phyloP scores from a whole-genome alignment of 2,329 filamentous ascomycete genomes.

The Botrytis cinerea region DNA sequence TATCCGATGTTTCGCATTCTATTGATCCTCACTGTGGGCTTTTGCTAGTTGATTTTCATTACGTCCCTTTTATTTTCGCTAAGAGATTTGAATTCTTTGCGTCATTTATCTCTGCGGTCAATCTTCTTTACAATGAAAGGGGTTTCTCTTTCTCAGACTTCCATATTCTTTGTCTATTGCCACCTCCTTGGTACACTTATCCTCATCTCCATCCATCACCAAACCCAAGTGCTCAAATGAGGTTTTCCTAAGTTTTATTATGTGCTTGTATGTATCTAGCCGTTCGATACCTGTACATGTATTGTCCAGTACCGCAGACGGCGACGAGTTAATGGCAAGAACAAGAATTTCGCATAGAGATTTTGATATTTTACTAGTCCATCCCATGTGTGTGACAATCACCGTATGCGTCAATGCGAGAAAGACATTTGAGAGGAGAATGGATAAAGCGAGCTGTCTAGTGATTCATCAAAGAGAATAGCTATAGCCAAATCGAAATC shows the following conservation, averaged over 20 bases:
- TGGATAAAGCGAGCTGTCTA: background rate
- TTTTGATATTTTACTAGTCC: background rate
- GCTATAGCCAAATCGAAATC: background rate
- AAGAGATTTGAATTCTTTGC: too few species aligned
- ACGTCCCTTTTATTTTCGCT: too few species aligned
- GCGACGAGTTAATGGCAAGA: background rate
- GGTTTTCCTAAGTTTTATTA: background rate
- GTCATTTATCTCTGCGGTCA: background rate
- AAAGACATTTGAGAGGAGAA: background rate
- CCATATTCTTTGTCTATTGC: background rate
- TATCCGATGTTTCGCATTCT: background rate
- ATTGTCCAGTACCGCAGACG: background rate
- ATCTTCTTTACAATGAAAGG: background rate
- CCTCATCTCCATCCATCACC: background rate
- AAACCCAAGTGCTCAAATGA: background rate
- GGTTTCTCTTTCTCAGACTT: background rate
- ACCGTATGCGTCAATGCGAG: background rate
- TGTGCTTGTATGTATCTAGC: background rate
- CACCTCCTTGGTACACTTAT: background rate
- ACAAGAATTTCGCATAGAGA: background rate
- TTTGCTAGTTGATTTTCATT: background rate
- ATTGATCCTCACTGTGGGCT: background rate
- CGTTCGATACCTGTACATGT: background rate
- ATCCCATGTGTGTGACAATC: background rate
- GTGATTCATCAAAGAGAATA: background rate